Percentiles rank a stretch among this genome's conserved stretches.
These are phyloP conservation scores for Phytopythium oedochilum DNA, from an alignment of 352 stramenopile species.

Conservation along the genomic window DNA sequence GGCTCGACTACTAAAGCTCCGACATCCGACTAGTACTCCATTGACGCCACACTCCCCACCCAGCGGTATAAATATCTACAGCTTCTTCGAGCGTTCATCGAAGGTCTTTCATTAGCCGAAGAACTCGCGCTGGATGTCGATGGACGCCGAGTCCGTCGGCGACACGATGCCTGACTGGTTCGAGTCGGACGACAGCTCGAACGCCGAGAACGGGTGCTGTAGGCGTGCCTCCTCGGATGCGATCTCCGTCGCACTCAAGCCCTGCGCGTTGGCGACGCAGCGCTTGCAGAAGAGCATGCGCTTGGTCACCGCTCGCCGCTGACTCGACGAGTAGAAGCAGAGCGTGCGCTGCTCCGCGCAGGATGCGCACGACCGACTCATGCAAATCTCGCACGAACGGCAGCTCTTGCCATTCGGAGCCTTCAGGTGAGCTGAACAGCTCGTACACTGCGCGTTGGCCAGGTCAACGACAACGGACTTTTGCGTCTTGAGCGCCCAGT, in stretches of 20 bases:
- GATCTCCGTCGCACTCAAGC: slow-evolving; percentile 17
- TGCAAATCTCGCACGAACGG: slow-evolving; percentile 5
- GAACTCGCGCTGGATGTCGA: slow-evolving; percentile 30
- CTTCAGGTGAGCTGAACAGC: background rate
- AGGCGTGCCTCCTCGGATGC: slow-evolving; percentile 21
- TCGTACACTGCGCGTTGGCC: background rate
- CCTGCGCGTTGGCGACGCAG: slow-evolving; percentile 15
- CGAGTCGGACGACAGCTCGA: slow-evolving; percentile 16
- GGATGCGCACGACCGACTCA: slow-evolving; percentile 1
- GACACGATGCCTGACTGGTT: slow-evolving; percentile 20
- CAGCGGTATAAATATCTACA: no score
- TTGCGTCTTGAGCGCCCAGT: slow-evolving; percentile 10
- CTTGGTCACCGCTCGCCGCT: slow-evolving; percentile 13
- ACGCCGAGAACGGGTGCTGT: slow-evolving; percentile 24
- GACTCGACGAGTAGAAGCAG: slow-evolving; percentile 17
- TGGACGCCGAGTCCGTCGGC: slow-evolving; percentile 25
- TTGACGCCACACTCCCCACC: no score
- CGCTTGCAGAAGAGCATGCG: slow-evolving; percentile 19
- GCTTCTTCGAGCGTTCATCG: no score
- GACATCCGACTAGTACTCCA: no score
- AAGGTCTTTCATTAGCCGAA: slow-evolving; percentile 17
- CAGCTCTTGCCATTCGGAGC: background rate
- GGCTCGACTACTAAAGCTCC: no score
- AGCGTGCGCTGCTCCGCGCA: slow-evolving; percentile 18
- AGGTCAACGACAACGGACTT: slow-evolving; percentile 12